These are phyloP conservation scores for Gleditsia sinensis DNA, from an alignment of 306 rosid species.

Conservation along the genomic window DNA sequence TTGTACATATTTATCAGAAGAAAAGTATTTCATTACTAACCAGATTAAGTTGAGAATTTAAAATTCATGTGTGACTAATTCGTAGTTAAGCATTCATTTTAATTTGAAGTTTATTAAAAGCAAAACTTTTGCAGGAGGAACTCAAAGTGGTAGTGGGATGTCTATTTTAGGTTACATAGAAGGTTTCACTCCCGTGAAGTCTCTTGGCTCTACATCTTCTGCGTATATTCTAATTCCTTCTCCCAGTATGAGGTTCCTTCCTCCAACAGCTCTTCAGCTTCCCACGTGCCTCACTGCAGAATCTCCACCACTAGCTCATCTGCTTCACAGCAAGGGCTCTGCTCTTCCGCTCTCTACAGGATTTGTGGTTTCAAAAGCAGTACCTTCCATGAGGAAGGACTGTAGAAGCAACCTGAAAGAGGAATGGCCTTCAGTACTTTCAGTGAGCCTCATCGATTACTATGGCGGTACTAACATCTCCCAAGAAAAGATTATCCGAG, in stretches of 20 bases:
- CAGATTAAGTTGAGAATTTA: background rate
- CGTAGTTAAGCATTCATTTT: slow-evolving; percentile 17
- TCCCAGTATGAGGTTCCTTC: slow-evolving; percentile 95
- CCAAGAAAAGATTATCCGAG: slow-evolving; percentile 72
- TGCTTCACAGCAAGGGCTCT: slow-evolving; percentile 97
- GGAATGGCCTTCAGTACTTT: slow-evolving; percentile 92
- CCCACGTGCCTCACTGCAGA: slow-evolving; percentile 98
- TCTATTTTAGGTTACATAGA: slow-evolving; percentile 64
- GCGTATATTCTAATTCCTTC: slow-evolving; percentile 89
- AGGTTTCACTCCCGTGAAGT: slow-evolving; percentile 97
- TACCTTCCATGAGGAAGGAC: slow-evolving; percentile 88
- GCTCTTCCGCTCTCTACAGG: slow-evolving; percentile 94
- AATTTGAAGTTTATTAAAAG: slow-evolving; percentile 31
- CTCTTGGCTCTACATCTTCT: slow-evolving; percentile 86
- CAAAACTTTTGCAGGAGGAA: slow-evolving; percentile 44
- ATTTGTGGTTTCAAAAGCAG: slow-evolving; percentile 90
- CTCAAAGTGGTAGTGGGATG: slow-evolving; percentile 51
- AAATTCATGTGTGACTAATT: background rate
- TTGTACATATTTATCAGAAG: slow-evolving; percentile 2
- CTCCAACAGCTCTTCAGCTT: slow-evolving; percentile 86
- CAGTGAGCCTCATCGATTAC: slow-evolving; percentile 86
- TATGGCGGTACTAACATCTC: slow-evolving; percentile 71
- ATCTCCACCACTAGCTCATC: slow-evolving; percentile 97
- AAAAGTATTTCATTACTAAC: slow-evolving; percentile 3
- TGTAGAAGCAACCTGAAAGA: slow-evolving; percentile 73